These are phyloP conservation scores for Apophysomyces variabilis DNA, from an alignment of 371 early-diverging fungal genomes.

Conservation along the genomic window DNA sequence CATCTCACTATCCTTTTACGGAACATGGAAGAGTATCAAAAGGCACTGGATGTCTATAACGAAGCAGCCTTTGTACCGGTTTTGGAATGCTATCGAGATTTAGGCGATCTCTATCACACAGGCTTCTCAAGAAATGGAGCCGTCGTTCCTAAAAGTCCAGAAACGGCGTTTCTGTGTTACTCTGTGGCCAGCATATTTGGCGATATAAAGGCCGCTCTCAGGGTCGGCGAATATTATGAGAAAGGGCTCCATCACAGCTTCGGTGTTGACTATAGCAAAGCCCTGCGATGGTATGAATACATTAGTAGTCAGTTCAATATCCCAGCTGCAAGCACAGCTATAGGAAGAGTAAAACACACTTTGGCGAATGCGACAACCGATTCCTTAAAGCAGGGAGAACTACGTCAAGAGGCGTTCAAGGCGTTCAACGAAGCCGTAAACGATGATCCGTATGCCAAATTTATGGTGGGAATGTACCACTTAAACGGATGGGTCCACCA, in stretches of 20 bases:
- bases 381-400: background rate
- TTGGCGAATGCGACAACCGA: slow-evolving; percentile 4
- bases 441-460: slow-evolving; percentile 16
- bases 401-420: slow-evolving; percentile 19
- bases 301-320: slow-evolving; percentile 9
- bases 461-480: slow-evolving; percentile 31
- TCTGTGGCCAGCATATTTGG: slow-evolving; percentile 14
- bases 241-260: slow-evolving; percentile 18
- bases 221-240: slow-evolving; percentile 24
- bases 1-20: no score
- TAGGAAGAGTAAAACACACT: slow-evolving; percentile 24
- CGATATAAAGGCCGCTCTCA: slow-evolving; percentile 16
- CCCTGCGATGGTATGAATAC: slow-evolving; percentile 21
- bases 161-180: slow-evolving; percentile 24
- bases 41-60: no score
- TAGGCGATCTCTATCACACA: background rate
- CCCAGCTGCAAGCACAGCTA: slow-evolving; percentile 23
- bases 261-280: slow-evolving; percentile 13
- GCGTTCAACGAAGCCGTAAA: slow-evolving; percentile 17
- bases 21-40: no score
- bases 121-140: no score
- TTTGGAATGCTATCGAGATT: no score
- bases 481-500: slow-evolving; percentile 28
- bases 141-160: slow-evolving; percentile 16
- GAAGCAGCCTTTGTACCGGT: no score